These are phyloP conservation scores for Colletotrichum tanaceti DNA, from an alignment of 2,329 filamentous ascomycete genomes.

Conservation along the genomic window DNA sequence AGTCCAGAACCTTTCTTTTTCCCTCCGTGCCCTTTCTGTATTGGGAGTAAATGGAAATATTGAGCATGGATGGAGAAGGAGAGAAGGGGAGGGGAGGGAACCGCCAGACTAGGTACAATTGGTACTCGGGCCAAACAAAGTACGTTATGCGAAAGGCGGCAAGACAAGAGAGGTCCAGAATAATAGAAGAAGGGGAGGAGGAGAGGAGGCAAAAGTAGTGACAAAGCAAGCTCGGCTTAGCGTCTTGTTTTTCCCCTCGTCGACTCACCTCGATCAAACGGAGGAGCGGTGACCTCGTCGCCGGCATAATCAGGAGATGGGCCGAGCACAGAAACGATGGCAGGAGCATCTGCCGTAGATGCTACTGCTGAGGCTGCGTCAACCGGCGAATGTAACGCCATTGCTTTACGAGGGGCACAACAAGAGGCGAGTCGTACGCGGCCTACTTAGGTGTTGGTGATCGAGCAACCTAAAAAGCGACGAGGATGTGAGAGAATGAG, in stretches of 20 bases:
- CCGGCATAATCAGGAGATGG: slow-evolving; percentile 2
- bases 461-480: not conserved
- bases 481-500: slow-evolving; percentile 1
- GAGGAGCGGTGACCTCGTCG: slow-evolving; percentile 26
- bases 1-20: slow-evolving; percentile 28
- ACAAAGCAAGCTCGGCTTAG: slow-evolving; percentile 28
- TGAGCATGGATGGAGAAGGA: not conserved
- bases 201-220: slow-evolving; percentile 12
- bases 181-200: too few species aligned
- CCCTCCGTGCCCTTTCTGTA: slow-evolving; percentile 7
- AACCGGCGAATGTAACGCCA: slow-evolving; percentile 18
- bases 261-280: slow-evolving; percentile 32
- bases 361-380: slow-evolving; percentile 7
- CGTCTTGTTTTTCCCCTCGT: slow-evolving; percentile 7
- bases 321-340: slow-evolving; percentile 12
- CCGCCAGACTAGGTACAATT: slow-evolving; percentile 1
- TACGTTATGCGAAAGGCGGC: slow-evolving; percentile 1
- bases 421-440: too few species aligned
- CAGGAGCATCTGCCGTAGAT: slow-evolving; percentile 15
- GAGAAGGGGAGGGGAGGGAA: not conserved
- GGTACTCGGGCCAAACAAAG: not conserved
- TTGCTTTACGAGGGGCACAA: slow-evolving; percentile 9
- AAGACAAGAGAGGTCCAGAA: not conserved
- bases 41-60: not conserved
- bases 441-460: not conserved